phyloP scores from a whole-genome alignment of 192 early-diverging fungal species.

The Pilaira anomala region DNA sequence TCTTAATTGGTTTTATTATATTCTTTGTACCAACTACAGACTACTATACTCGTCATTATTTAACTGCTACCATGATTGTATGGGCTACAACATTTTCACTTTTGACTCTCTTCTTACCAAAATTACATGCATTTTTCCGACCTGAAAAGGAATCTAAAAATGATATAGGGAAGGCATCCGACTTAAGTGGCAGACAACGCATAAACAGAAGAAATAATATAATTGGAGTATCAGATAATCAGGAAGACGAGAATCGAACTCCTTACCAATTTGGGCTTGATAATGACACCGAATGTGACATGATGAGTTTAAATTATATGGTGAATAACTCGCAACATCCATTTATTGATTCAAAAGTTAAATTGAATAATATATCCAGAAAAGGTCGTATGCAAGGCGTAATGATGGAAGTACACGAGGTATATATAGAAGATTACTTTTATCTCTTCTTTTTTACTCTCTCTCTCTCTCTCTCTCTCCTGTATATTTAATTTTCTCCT shows the following conservation, averaged over 20 bases:
- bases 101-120: constrained; percentile 45
- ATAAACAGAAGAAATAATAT: neutral
- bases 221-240: constrained; percentile 13
- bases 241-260: constrained; percentile 14
- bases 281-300: neutral
- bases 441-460: neutral
- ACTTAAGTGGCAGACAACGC: neutral
- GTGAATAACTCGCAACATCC: constrained; percentile 4
- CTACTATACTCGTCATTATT: constrained; percentile 40
- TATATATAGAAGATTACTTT: too few relatives aligned
- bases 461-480: neutral
- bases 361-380: neutral
- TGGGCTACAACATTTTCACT: constrained; percentile 49
- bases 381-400: constrained; percentile 14
- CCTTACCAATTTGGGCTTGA: too few relatives aligned
- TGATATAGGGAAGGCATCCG: constrained; percentile 10
- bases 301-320: constrained; percentile 23
- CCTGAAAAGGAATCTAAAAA: neutral
- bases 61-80: constrained; percentile 40
- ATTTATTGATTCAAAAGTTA: neutral
- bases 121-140: constrained; percentile 25
- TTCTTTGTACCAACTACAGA: constrained; percentile 40
- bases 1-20: constrained; percentile 39
- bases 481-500: neutral
- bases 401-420: constrained; percentile 17